Base-by-base conservation (phyloP, 2,329 filamentous ascomycete species). In the Stagonosporopsis rhizophila region DNA sequence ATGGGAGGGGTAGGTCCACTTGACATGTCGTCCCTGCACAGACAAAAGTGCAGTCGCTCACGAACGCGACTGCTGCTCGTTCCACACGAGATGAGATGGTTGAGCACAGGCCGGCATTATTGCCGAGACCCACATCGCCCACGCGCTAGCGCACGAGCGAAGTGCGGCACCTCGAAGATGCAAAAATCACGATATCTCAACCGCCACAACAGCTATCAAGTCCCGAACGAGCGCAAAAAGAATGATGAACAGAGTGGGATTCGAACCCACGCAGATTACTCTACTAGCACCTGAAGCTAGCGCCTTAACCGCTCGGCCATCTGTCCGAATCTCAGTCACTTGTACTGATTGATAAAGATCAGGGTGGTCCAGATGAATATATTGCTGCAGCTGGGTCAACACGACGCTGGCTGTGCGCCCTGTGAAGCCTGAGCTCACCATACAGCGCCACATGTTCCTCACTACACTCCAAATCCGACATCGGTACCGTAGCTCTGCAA, bases 251-350 rank as follows among this genome's bases (percentile, higher is more conserved):
- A 72, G 68, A 67, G 71, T 73, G 72, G 70, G 72, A 74, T 58
- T 74, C 70, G 70, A 71, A 72, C 71, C 66, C 71, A 71, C 71
- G 70, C 68, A 61, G 61, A 56, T 74, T 73, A 50, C 69, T 57
- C 61, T 61, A 74, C 70, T 68, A 73, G 72, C 69, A 74, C 71
- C 71, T 73, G 71, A 74, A 74, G 68, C 71, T 73, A 68, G 70
- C 71, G 71, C 71, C 71, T 69, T 74, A 71, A 73, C 71, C 70
- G 60, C 71, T 72, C 70, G 70, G 70, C 70, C 66, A 70, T 62
- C 61, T 66, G 47, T 56, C 66, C 66, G 14, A 34, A 41, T 44
- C 14, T 39, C 17, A 39, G n/a, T 12, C 14, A 12, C 46, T 25
- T 44, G 15, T 3, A 22, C 19, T 46, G 44, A 32, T 30, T 44